Conservation (phyloP, 2,329 filamentous ascomycete species). For the Myrmaecium sp. region DNA sequence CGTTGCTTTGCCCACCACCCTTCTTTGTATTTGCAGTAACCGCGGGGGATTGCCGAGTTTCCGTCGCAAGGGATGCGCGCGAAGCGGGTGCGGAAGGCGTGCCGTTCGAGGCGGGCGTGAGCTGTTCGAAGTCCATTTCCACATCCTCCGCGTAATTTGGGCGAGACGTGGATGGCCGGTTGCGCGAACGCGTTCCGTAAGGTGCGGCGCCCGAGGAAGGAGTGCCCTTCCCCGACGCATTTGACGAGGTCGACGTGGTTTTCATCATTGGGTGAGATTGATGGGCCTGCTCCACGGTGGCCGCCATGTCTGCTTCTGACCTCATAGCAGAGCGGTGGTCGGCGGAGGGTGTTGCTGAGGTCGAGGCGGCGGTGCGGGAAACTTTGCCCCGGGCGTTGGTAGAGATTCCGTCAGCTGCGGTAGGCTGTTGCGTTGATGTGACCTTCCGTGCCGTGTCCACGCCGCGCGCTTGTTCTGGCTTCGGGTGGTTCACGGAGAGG, state of each 20-base stretch:
- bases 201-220: constrained; percentile 33
- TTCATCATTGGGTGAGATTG: constrained; percentile 14
- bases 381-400: constrained; percentile 17
- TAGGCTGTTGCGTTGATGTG: constrained; percentile 7
- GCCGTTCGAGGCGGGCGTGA: constrained; percentile 36
- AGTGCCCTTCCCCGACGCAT: constrained; percentile 15
- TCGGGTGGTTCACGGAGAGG: constrained; percentile 14
- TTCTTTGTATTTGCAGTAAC: constrained; percentile 21
- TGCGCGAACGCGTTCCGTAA: constrained; percentile 89
- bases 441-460: constrained; percentile 13
- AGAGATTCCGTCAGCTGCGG: constrained; percentile 12
- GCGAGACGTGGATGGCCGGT: constrained; percentile 61
- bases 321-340: constrained; percentile 12
- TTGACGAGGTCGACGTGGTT: constrained; percentile 13
- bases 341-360: constrained; percentile 12
- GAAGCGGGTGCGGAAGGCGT: constrained; percentile 27
- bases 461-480: constrained; percentile 13
- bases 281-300: constrained; percentile 12
- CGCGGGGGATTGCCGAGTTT: constrained; percentile 14
- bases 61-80: constrained; percentile 17
- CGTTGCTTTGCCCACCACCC: constrained; percentile 21
- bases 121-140: constrained; percentile 72
- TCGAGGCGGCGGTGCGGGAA: constrained; percentile 18
- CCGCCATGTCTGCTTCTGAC: constrained; percentile 12
- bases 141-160: constrained; percentile 94